Conservation (phyloP, 305 asterid species). For the Caryopteris hybrid region DNA sequence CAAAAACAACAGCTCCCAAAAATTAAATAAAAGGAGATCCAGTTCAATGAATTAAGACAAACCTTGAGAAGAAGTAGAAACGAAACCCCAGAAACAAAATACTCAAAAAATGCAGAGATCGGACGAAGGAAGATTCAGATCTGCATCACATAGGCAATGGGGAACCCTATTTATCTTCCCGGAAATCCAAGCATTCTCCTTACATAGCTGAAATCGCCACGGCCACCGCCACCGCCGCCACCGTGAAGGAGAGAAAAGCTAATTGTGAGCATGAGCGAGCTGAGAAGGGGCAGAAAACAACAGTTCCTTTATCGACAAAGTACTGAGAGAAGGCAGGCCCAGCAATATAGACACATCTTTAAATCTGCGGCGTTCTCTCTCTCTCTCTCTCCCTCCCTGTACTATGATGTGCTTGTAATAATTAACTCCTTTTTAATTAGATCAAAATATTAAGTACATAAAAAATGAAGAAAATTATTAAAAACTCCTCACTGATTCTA, state of each 20-base stretch:
- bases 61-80: background rate
- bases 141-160: constrained; percentile 19
- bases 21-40: background rate
- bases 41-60: background rate
- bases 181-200: constrained; percentile 11
- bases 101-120: constrained; percentile 21
- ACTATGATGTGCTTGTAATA: background rate
- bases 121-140: constrained; percentile 26
- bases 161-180: constrained; percentile 22
- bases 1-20: background rate
- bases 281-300: background rate
- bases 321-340: constrained; percentile 1
- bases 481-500: too few species aligned
- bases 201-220: constrained; percentile 7
- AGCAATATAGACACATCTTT: background rate
- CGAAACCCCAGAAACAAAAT: background rate
- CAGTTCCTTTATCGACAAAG: background rate
- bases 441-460: background rate
- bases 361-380: background rate
- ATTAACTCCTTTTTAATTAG: too few species aligned
- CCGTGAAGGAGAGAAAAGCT: constrained; percentile 2
- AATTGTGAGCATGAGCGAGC: constrained; percentile 10
- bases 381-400: background rate
- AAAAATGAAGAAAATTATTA: too few species aligned
- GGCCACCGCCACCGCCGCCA: constrained; percentile 15